A percentile compares a stretch with the other conserved stretches of the same genome.
Evolutionary conservation across 768 basidiomycete species (phyloP).

Genomic region (Neoboletus brunneissimus): DNA sequence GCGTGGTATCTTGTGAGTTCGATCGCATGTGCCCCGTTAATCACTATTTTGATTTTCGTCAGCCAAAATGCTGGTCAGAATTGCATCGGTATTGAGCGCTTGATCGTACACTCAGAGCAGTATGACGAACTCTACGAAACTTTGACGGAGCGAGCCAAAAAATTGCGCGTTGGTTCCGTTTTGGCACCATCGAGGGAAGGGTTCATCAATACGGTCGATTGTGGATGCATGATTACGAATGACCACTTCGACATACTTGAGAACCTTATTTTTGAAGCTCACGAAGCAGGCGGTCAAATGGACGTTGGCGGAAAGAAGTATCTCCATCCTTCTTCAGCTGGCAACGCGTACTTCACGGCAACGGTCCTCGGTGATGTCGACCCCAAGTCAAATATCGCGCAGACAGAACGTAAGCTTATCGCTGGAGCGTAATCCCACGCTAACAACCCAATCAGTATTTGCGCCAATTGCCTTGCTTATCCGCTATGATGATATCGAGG

Average conservation of each 20-base stretch:
- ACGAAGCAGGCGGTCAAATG: slow-evolving; percentile 61
- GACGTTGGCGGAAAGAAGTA: slow-evolving; percentile 64
- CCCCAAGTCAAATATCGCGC: slow-evolving; percentile 70
- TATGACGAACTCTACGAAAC: slow-evolving; percentile 72
- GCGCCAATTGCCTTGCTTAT: slow-evolving; percentile 89
- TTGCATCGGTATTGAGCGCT: slow-evolving; percentile 93
- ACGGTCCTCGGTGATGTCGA: slow-evolving; percentile 83
- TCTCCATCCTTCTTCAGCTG: slow-evolving; percentile 60
- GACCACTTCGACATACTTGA: slow-evolving; percentile 71
- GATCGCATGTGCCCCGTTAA: background rate
- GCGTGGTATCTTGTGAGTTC: slow-evolving; percentile 85
- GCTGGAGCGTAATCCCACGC: background rate
- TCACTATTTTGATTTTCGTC: slow-evolving; percentile 1
- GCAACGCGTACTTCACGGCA: slow-evolving; percentile 82
- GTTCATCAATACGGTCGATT: slow-evolving; percentile 72
- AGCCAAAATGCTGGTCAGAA: slow-evolving; percentile 96
- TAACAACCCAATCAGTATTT: slow-evolving; percentile 62
- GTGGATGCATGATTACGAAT: slow-evolving; percentile 81
- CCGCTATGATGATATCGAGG: slow-evolving; percentile 77
- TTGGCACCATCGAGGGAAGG: slow-evolving; percentile 65
- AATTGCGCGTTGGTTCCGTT: slow-evolving; percentile 77
- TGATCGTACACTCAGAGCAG: slow-evolving; percentile 78
- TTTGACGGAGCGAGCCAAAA: slow-evolving; percentile 59
- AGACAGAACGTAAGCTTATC: slow-evolving; percentile 58
- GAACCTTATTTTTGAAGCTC: slow-evolving; percentile 65